A percentile compares a stretch with the other conserved stretches of the same genome.
phyloP scores from a whole-genome alignment of 257 asterid genomes.

The Fraxinus pennsylvanica region DNA sequence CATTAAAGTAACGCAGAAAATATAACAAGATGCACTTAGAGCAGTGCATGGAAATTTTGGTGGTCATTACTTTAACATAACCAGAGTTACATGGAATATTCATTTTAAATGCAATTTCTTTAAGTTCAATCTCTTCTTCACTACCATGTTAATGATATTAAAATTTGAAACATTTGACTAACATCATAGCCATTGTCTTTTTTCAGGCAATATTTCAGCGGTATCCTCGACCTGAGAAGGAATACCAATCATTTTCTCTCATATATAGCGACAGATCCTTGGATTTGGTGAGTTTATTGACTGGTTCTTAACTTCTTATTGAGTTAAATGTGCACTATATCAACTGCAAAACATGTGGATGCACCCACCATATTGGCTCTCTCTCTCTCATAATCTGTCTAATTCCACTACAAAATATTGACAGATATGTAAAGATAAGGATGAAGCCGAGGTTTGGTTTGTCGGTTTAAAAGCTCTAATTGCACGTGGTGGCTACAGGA shows the following conservation, averaged over 20 bases:
- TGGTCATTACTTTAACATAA: not conserved
- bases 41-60: not conserved
- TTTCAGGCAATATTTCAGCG: conserved; percentile 80
- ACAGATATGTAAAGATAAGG: conserved; percentile 95
- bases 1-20: not conserved
- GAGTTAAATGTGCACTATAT: conserved; percentile 9
- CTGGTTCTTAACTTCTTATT: conserved; percentile 19
- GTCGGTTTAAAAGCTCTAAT: conserved; percentile 76
- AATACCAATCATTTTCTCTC: conserved; percentile 91
- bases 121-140: not conserved
- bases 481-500: conserved; percentile 52
- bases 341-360: conserved; percentile 1
- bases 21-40: conserved; percentile 1
- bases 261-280: conserved; percentile 74
- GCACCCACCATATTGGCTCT: conserved; percentile 4
- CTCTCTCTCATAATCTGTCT: conserved; percentile 9
- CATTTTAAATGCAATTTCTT: not conserved
- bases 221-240: conserved; percentile 96
- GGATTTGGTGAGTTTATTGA: conserved; percentile 72
- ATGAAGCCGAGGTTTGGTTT: conserved; percentile 96
- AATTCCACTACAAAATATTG: conserved; percentile 15
- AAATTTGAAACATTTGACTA: conserved; percentile 26
- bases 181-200: conserved; percentile 14
- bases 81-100: conserved; percentile 4
- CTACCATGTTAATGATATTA: not conserved